phyloP scores from a whole-genome alignment of 345 rosid genomes.

The Odontarrhena argentea region DNA sequence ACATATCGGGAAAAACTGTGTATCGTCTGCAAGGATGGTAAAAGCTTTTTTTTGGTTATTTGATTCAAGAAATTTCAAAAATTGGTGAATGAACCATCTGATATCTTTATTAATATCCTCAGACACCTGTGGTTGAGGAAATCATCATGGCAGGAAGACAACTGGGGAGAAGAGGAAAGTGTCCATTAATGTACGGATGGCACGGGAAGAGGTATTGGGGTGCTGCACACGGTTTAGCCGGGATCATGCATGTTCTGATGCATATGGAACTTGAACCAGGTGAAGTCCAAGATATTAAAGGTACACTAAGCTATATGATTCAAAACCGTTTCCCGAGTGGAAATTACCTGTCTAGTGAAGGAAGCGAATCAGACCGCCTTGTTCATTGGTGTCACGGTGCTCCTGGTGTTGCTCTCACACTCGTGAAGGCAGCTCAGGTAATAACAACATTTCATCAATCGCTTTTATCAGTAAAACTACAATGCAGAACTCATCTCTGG shows the following conservation, averaged over 20 bases:
- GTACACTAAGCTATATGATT: conserved; percentile 57
- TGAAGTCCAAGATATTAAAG: conserved; percentile 61
- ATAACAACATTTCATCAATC: background rate
- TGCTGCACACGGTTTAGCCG: conserved; percentile 76
- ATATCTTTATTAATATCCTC: no score
- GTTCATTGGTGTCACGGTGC: conserved; percentile 89
- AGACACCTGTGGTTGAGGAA: conserved; percentile 59
- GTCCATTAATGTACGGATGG: conserved; percentile 72
- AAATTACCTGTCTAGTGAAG: conserved; percentile 62
- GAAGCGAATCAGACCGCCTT: conserved; percentile 49
- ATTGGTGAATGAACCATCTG: background rate
- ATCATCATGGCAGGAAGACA: conserved; percentile 55
- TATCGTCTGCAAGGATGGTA: conserved; percentile 50
- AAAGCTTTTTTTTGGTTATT: background rate
- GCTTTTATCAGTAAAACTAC: background rate
- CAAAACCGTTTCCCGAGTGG: conserved; percentile 55
- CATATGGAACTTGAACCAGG: conserved; percentile 59
- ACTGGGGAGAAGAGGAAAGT: conserved; percentile 41
- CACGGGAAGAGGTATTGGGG: conserved; percentile 76
- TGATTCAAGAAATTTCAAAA: background rate
- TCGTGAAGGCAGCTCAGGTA: conserved; percentile 69
- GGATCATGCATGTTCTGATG: conserved; percentile 68
- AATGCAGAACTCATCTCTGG: conserved; percentile 5
- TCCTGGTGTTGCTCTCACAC: conserved; percentile 68
- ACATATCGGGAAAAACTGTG: conserved; percentile 48